Evolutionary conservation across 2,329 filamentous ascomycete species (phyloP).

Genomic region (Diaporthe australafricana): DNA sequence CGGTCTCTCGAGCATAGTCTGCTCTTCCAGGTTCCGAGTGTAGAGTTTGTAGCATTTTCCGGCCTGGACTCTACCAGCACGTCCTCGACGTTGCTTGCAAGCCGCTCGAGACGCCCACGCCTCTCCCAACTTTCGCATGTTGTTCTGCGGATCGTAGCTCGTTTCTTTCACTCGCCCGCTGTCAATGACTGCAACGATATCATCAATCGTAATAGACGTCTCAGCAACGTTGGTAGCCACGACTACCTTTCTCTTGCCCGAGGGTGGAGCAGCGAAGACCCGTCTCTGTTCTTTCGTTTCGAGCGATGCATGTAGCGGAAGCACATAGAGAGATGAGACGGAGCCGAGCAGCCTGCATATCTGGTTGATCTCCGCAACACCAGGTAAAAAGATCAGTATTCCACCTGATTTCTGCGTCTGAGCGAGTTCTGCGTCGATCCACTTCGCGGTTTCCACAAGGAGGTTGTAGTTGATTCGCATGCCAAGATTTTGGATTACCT

Average conservation of each 20-base stretch:
- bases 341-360: constrained; percentile 76
- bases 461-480: constrained; percentile 93
- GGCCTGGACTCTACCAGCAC: constrained; percentile 91
- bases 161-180: constrained; percentile 97
- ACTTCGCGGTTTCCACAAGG: constrained; percentile 81
- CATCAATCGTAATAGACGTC: constrained; percentile 98
- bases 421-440: constrained; percentile 82
- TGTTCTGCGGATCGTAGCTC: constrained; percentile 89
- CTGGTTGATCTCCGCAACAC: constrained; percentile 89
- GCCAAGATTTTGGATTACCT: constrained; percentile 77
- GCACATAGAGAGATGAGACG: constrained; percentile 75
- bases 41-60: constrained; percentile 97
- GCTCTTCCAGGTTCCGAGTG: constrained; percentile 82
- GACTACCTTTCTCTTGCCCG: constrained; percentile 89
- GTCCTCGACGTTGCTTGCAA: constrained; percentile 92
- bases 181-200: constrained; percentile 96
- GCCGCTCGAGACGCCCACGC: constrained; percentile 95
- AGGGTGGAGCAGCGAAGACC: constrained; percentile 82
- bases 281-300: constrained; percentile 88
- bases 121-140: constrained; percentile 94
- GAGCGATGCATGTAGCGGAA: constrained; percentile 92
- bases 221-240: constrained; percentile 97
- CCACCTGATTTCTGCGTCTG: constrained; percentile 78
- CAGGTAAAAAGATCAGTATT: constrained; percentile 95
- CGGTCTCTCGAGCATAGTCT: constrained; percentile 86